These are phyloP conservation scores for Lachancea nothofagi DNA, from an alignment of 805 yeast genomes.

Conservation along the genomic window DNA sequence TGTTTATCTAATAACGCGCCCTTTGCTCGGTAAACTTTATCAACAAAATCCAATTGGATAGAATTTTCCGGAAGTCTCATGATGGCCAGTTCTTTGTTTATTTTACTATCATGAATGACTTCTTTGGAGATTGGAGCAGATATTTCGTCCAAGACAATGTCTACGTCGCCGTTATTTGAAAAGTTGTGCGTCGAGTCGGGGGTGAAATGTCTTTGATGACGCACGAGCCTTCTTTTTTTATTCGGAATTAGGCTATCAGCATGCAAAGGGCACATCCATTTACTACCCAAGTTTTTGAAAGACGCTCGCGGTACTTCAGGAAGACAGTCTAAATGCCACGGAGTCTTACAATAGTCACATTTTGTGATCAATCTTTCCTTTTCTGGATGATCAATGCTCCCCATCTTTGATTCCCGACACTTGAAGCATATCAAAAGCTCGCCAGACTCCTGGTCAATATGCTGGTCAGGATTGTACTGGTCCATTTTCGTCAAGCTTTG, in stretches of 20 bases:
- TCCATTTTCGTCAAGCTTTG: slow-evolving; percentile 31
- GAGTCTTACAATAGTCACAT: slow-evolving; percentile 78
- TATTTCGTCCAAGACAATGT: slow-evolving; percentile 43
- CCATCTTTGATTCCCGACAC: slow-evolving; percentile 68
- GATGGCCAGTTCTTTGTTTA: slow-evolving; percentile 19
- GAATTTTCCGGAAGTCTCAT: slow-evolving; percentile 24
- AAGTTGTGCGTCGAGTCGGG: slow-evolving; percentile 49
- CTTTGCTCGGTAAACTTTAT: slow-evolving; percentile 28
- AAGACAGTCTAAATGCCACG: slow-evolving; percentile 89
- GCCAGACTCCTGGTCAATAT: slow-evolving; percentile 59
- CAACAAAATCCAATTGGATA: slow-evolving; percentile 26
- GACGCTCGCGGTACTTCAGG: slow-evolving; percentile 63
- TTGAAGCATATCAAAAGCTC: slow-evolving; percentile 65
- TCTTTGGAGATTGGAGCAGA: slow-evolving; percentile 24
- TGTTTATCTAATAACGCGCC: slow-evolving; percentile 38
- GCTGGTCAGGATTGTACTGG: slow-evolving; percentile 49
- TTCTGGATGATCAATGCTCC: slow-evolving; percentile 36
- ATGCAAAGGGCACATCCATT: slow-evolving; percentile 93
- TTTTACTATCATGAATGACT: slow-evolving; percentile 16
- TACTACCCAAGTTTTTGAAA: slow-evolving; percentile 65
- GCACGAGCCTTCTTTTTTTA: slow-evolving; percentile 41
- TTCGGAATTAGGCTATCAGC: slow-evolving; percentile 44
- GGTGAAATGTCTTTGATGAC: slow-evolving; percentile 48
- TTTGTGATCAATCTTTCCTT: slow-evolving; percentile 50
- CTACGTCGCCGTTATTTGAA: slow-evolving; percentile 53